Percentiles rank a stretch among this genome's conserved stretches.
phyloP scores from a whole-genome alignment of 345 rosid genomes.

The Eucalyptus lansdowneana region DNA sequence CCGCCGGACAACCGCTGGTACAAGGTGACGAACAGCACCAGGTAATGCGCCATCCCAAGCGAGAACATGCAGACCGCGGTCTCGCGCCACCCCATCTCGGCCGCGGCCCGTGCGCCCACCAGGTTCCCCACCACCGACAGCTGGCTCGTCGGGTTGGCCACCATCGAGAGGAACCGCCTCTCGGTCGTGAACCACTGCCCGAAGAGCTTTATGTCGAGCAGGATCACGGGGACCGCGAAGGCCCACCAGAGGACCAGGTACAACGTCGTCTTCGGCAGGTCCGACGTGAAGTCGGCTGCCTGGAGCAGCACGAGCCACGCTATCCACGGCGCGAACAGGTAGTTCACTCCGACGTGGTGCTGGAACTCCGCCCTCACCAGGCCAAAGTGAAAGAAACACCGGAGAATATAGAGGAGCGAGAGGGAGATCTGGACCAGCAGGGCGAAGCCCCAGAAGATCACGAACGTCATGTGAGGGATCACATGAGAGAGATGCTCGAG shows the following conservation, averaged over 20 bases:
- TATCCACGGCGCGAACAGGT: constrained; percentile 28
- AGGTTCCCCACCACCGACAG: constrained; percentile 29
- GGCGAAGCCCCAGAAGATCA: constrained; percentile 16
- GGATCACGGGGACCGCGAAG: constrained; percentile 13
- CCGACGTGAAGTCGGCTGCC: constrained; percentile 2
- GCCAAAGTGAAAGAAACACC: constrained; percentile 15
- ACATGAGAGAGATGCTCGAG: neutral
- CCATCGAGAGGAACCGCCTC: constrained; percentile 18
- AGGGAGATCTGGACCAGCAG: constrained; percentile 11
- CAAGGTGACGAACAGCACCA: constrained; percentile 36
- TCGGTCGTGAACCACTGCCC: constrained; percentile 42
- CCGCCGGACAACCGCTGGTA: constrained; percentile 21
- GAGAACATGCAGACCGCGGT: constrained; percentile 21
- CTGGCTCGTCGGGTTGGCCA: constrained; percentile 35
- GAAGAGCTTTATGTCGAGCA: constrained; percentile 26
- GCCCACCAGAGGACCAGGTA: constrained; percentile 21
- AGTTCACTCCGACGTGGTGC: constrained; percentile 29
- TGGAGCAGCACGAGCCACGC: constrained; percentile 26
- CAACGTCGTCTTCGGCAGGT: neutral
- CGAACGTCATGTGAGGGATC: constrained; percentile 7
- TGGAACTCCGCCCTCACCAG: constrained; percentile 25
- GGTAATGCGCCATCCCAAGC: constrained; percentile 28
- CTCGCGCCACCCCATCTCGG: constrained; percentile 31
- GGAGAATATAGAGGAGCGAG: constrained; percentile 13
- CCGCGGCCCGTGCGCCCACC: constrained; percentile 23